A percentile compares a stretch with the other conserved stretches of the same genome.
Conservation (phyloP, 306 rosid genomes). For the Corylus americana region DNA sequence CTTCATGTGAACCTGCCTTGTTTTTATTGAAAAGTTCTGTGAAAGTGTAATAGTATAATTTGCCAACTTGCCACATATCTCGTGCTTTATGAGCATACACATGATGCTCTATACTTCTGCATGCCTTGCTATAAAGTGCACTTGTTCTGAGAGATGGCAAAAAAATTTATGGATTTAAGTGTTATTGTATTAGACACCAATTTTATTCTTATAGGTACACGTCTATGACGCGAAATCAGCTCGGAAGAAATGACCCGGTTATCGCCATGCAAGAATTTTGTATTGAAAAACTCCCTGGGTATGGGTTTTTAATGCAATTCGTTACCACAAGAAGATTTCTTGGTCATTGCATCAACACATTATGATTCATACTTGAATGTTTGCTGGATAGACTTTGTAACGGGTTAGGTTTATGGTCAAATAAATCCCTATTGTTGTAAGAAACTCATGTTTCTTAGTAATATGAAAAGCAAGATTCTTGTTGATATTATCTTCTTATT, state of each 20-base stretch:
- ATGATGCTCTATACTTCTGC: not conserved
- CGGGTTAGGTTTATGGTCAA: not conserved
- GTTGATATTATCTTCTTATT: not conserved
- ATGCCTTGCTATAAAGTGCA: not conserved
- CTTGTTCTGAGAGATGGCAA: not conserved
- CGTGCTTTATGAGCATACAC: not conserved
- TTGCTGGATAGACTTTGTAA: not conserved
- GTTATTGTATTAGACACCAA: not conserved
- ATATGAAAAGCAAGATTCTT: not conserved
- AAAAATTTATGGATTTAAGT: not conserved
- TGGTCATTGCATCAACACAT: not conserved
- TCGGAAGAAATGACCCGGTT: slow-evolving; percentile 21
- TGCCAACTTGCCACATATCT: not conserved
- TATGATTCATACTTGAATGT: not conserved
- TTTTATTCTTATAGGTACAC: not conserved
- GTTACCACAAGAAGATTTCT: not conserved
- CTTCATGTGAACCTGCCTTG: not conserved
- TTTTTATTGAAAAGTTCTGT: not conserved
- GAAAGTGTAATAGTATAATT: not conserved
- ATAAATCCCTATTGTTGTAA: not conserved
- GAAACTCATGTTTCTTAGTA: not conserved
- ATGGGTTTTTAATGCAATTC: not conserved
- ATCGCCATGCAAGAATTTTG: slow-evolving; percentile 16
- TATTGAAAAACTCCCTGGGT: slow-evolving; percentile 11
- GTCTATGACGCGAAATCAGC: not conserved